phyloP scores from a whole-genome alignment of 306 rosid genomes.

The Luffa aegyptiaca region DNA sequence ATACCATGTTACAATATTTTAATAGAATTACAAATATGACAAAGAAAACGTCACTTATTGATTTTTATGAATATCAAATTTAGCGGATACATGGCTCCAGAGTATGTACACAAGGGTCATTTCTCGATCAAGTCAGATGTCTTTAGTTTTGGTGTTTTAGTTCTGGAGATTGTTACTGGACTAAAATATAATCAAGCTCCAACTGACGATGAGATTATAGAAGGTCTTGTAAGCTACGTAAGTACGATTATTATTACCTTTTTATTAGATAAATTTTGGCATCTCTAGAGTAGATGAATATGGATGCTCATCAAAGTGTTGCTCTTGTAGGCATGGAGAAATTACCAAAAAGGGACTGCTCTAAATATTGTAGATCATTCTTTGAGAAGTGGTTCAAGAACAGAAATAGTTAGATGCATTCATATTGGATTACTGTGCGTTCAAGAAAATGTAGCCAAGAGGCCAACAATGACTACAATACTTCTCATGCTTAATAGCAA shows the following conservation, averaged over 20 bases:
- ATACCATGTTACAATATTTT: neutral
- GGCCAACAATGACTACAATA: conserved; percentile 39
- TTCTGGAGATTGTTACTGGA: conserved; percentile 44
- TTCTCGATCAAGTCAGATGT: conserved; percentile 39
- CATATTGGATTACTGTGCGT: conserved; percentile 50
- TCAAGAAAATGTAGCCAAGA: conserved; percentile 28
- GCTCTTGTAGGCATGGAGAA: conserved; percentile 35
- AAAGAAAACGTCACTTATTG: neutral
- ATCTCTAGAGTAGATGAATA: neutral
- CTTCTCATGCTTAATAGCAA: conserved; percentile 25
- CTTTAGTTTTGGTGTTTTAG: conserved; percentile 38
- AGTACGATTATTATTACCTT: neutral
- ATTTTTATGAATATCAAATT: neutral
- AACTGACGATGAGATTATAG: conserved; percentile 14
- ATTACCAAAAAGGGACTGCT: conserved; percentile 28
- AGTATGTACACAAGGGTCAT: conserved; percentile 32
- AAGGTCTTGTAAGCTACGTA: conserved; percentile 28
- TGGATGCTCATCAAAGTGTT: neutral
- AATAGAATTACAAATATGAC: neutral
- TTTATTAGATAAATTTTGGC: neutral
- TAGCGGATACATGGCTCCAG: conserved; percentile 68
- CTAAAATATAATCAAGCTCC: conserved; percentile 14
- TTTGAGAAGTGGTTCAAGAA: neutral
- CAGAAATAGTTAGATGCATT: conserved; percentile 37
- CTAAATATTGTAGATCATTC: conserved; percentile 25